Percentiles rank a stretch among this genome's conserved stretches.
These are phyloP conservation scores for Macadamia tetraphylla DNA, from an alignment of 164 flowering plant genomes.

Conservation along the genomic window DNA sequence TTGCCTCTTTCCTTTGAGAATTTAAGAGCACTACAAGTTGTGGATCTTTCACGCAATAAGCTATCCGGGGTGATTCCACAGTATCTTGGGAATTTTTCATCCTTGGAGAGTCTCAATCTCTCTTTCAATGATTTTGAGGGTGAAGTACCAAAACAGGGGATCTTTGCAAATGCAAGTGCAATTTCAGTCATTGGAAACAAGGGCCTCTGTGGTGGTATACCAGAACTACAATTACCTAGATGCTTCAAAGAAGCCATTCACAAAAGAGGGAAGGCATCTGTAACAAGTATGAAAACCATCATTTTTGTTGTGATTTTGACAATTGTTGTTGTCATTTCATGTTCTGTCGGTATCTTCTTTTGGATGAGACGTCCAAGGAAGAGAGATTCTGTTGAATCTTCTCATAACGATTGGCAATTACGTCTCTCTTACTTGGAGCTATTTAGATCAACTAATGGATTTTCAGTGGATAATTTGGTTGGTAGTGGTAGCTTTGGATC, in stretches of 20 bases:
- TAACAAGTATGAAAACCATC: background rate
- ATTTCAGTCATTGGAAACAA: background rate
- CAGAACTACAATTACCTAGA: constrained; percentile 10
- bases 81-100: too few relatives aligned
- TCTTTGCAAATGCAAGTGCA: too few relatives aligned
- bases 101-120: too few relatives aligned
- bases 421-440: constrained; percentile 19
- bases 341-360: background rate
- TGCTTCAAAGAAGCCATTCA: constrained; percentile 9
- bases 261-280: background rate
- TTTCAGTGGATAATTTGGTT: too few relatives aligned
- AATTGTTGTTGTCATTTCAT: background rate
- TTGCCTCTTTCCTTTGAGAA: constrained; percentile 19
- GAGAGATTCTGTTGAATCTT: background rate
- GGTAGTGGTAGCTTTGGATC: constrained; percentile 14
- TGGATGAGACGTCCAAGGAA: constrained; percentile 2
- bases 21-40: constrained; percentile 12
- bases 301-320: background rate
- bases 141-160: too few relatives aligned
- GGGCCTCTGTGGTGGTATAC: constrained; percentile 27
- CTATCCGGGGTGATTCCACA: too few relatives aligned
- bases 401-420: background rate
- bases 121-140: too few relatives aligned
- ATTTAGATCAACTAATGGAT: constrained; percentile 16
- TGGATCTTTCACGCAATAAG: too few relatives aligned